Percentiles rank a stretch among this genome's conserved stretches.
These are phyloP conservation scores for Tulasnella sp. DNA, from an alignment of 768 basidiomycete genomes.

Conservation along the genomic window DNA sequence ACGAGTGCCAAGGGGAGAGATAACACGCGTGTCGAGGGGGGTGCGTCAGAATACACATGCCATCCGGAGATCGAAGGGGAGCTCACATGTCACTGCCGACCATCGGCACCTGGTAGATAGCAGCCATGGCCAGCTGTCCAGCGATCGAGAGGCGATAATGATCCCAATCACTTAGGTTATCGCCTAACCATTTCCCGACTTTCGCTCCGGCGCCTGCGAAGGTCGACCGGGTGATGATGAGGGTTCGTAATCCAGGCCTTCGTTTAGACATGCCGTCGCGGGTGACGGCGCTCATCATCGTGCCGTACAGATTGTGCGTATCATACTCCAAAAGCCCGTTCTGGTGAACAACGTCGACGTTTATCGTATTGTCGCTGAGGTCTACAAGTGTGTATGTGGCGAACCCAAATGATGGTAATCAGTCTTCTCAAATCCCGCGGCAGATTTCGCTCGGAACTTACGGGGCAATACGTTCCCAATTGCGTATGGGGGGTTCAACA, in stretches of 20 bases:
- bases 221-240: constrained; percentile 63
- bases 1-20: not conserved
- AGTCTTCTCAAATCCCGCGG: not conserved
- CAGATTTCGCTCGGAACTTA: not conserved
- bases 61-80: constrained; percentile 29
- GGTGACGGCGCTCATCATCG: constrained; percentile 57
- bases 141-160: constrained; percentile 50
- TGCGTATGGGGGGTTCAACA: constrained; percentile 18
- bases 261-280: constrained; percentile 49
- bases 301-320: constrained; percentile 38
- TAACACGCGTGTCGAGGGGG: not conserved
- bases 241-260: constrained; percentile 45
- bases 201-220: constrained; percentile 54
- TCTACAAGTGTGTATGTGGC: no score
- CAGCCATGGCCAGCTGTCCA: constrained; percentile 54
- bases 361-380: constrained; percentile 17
- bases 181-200: constrained; percentile 67
- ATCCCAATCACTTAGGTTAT: constrained; percentile 47
- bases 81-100: constrained; percentile 66
- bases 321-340: constrained; percentile 20
- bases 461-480: constrained; percentile 7
- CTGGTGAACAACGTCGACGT: constrained; percentile 20
- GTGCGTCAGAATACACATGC: constrained; percentile 23
- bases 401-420: not conserved
- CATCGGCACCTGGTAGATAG: constrained; percentile 59